Base-by-base conservation (phyloP, 768 basidiomycete species). In the Amyloporia xantha region DNA sequence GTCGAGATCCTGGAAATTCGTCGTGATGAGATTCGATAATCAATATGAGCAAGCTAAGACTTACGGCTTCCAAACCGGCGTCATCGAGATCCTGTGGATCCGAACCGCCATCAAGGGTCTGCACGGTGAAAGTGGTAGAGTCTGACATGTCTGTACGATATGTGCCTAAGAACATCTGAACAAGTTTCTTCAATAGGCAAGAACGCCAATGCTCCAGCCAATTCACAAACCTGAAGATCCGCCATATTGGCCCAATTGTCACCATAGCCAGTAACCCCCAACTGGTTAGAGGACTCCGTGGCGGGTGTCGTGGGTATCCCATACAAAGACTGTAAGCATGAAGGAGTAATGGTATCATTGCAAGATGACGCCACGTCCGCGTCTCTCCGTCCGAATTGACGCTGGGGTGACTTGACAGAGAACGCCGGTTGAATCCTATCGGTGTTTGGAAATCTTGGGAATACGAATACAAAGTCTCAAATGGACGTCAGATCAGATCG, bases 91-190 rank as follows among this genome's bases (percentile, higher is more conserved):
- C 64, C 20, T 69, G 48, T 30, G 85, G 78, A 52, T 73, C 71
- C 55, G 83, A 79, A 47, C 69, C 48, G 1, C 82, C 83, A 41
- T 77, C 86, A 78, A 55, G 47, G 9, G 54, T 54, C 27, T 58
- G 53, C 4, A 59, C 38, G 2, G 52, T 46, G 41, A 48, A 55
- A 7, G 55, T 44, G 6, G 30, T 13, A 56, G 47, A 64, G n/a
- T 33, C 30, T 17, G 40, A 17, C 20, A 59, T 41, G 48, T 62
- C 61, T 11, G 36, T 5, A 12, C 54, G 52, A 13, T 17, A 30
- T 19, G 17, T 46, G 25, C 45, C 30, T 11, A 54, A 77, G 82
- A 80, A 41, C 73, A 69, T 25, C 86, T 71, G 20, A 71, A 70
- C 20, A 73, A 56, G 62, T 76, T 55, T 76, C 63, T 11, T 68